Conservation (phyloP, 805 yeast genomes). For the Saccharomycopsis capsularis region DNA sequence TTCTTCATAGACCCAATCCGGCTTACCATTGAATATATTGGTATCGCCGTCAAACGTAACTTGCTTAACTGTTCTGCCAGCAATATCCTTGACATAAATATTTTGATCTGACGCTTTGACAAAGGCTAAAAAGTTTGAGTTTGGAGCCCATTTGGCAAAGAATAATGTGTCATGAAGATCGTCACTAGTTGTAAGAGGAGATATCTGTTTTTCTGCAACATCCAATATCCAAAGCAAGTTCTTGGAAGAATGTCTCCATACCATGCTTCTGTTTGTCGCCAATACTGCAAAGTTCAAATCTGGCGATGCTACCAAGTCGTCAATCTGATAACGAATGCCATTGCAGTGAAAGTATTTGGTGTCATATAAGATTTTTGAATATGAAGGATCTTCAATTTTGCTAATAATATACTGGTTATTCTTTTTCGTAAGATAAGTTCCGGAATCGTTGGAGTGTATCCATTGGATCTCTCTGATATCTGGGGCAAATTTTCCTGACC, state of each 20-base stretch:
- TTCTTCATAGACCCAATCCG: constrained; percentile 94
- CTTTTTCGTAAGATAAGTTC: constrained; percentile 52
- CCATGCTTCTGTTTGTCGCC: constrained; percentile 52
- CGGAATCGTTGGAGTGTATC: constrained; percentile 50
- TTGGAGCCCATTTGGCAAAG: constrained; percentile 55
- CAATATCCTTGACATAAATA: constrained; percentile 41
- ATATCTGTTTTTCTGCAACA: constrained; percentile 26
- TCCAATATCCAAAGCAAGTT: constrained; percentile 39
- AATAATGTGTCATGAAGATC: constrained; percentile 23
- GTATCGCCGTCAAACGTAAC: constrained; percentile 66
- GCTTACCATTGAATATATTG: constrained; percentile 74
- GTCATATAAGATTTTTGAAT: constrained; percentile 41
- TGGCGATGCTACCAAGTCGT: constrained; percentile 57
- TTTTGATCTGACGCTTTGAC: constrained; percentile 52
- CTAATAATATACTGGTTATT: constrained; percentile 47
- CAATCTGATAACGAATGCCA: constrained; percentile 39
- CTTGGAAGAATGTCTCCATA: constrained; percentile 48
- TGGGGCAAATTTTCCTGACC: constrained; percentile 55
- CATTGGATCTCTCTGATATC: constrained; percentile 55
- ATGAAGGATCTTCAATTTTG: constrained; percentile 30
- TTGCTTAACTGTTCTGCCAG: constrained; percentile 32
- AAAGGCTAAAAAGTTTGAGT: constrained; percentile 47
- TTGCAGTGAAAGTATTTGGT: constrained; percentile 40
- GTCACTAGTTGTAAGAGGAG: constrained; percentile 18
- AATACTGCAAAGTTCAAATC: constrained; percentile 52